Evolutionary conservation across 148 eudicot genomes (phyloP), one percentile per base, ranked within the genome.

Genomic region (Simmondsia chinensis): DNA sequence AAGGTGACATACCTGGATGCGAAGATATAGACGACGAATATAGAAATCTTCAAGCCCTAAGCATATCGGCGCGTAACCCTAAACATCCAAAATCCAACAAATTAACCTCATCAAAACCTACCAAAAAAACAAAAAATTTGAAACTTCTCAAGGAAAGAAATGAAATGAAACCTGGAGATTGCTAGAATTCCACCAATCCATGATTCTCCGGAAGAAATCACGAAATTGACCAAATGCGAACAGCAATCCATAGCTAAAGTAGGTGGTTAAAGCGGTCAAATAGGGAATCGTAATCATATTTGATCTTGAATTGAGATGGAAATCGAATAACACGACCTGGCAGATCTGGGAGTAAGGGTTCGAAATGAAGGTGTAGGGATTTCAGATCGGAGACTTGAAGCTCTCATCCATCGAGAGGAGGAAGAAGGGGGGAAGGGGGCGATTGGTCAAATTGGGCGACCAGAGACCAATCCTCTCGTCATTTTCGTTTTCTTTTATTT

Each of bases 41-140:
- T 84, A 89, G 54, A 89, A 91, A 75, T 89, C 97, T 66, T 84
- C 93, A 3, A 72, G 73, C 20, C 95, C 97, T 69, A 91, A 70
- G 48, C 95, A 82, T 68, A 91, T 91, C 56, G 97, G 95, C 48
- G 97, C 82, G 42, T 85, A 91, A 32, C 97, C 97, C 93, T 85
- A 22, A 52, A 10, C 11, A 61, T 13, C 23, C 29, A 43, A 49
- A 49, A 56, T 56, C 39, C 17, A n/a, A 7, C 19, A 23, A 36
- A 31, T 32, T 3, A 48, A 9, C 43, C 36, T 14, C 27, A 55
- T 16, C 12, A 2, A 43, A 44, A 24, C n/a, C n/a, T n/a, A n/a
- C n/a, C n/a, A 36, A 8, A 43, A 30, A 23, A 30, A 1, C 20
- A 32, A 62, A 6, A 0, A 27, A 6, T 2, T 0, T 15, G 46